These are phyloP conservation scores for Suhomyces sp. DNA, from an alignment of 805 yeast species.

Conservation along the genomic window DNA sequence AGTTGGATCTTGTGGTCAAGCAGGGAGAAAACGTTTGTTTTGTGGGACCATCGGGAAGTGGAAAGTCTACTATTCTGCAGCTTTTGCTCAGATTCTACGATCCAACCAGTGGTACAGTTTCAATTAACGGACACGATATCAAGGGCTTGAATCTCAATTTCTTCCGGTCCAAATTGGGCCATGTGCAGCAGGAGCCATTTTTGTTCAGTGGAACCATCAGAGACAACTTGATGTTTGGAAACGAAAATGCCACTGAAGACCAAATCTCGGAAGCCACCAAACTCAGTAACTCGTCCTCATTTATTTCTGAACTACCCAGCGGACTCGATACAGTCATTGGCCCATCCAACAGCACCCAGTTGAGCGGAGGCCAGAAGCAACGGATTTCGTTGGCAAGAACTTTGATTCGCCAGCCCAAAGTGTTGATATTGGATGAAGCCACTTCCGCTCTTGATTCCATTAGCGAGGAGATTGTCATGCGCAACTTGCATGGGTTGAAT, in stretches of 20 bases:
- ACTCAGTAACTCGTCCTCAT: slow-evolving; percentile 70
- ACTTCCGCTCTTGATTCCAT: slow-evolving; percentile 91
- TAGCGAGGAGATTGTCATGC: slow-evolving; percentile 81
- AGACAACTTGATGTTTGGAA: slow-evolving; percentile 81
- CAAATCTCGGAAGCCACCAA: slow-evolving; percentile 60
- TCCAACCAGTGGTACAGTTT: slow-evolving; percentile 61
- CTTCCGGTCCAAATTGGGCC: slow-evolving; percentile 74
- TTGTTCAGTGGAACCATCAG: slow-evolving; percentile 80
- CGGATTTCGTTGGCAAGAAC: slow-evolving; percentile 90
- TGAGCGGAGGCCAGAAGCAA: slow-evolving; percentile 95
- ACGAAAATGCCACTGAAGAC: slow-evolving; percentile 52
- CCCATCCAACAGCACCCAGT: slow-evolving; percentile 61
- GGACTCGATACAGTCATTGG: slow-evolving; percentile 83
- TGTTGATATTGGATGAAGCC: slow-evolving; percentile 89
- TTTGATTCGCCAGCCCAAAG: slow-evolving; percentile 69
- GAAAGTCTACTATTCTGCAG: slow-evolving; percentile 85
- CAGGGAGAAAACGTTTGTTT: slow-evolving; percentile 89
- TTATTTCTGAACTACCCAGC: slow-evolving; percentile 73
- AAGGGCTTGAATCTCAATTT: slow-evolving; percentile 65
- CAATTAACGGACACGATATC: slow-evolving; percentile 63
- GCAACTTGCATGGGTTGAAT: slow-evolving; percentile 58
- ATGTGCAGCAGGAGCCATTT: slow-evolving; percentile 91
- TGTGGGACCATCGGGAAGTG: slow-evolving; percentile 97
- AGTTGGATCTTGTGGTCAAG: slow-evolving; percentile 56
- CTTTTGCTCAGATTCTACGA: slow-evolving; percentile 81